Conservation (phyloP, 495 filamentous ascomycete genomes). For the Penicillium samsonianum region DNA sequence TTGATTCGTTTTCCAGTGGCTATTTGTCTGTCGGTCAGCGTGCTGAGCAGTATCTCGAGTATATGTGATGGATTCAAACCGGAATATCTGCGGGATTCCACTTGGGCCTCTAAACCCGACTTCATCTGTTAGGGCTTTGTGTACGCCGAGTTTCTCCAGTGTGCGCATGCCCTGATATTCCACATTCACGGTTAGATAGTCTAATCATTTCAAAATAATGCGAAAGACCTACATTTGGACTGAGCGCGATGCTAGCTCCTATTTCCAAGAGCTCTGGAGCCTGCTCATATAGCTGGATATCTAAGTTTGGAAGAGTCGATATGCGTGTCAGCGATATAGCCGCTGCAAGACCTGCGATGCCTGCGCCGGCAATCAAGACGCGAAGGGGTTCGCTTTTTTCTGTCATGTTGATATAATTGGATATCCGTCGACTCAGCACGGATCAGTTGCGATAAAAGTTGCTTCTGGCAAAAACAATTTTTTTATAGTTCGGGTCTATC, state of each 20-base stretch:
- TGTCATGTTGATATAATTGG: conserved; percentile 12
- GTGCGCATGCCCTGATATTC: conserved; percentile 44
- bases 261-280: conserved; percentile 48
- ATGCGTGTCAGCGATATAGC: conserved; percentile 43
- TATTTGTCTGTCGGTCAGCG: conserved; percentile 2
- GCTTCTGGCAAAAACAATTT: not conserved
- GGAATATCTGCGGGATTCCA: conserved; percentile 40
- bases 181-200: conserved; percentile 2
- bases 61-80: conserved; percentile 12
- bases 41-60: not conserved
- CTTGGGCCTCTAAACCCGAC: conserved; percentile 43
- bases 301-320: conserved; percentile 33
- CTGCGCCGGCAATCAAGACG: conserved; percentile 49
- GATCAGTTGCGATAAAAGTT: not conserved
- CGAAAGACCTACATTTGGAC: conserved; percentile 42
- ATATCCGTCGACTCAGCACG: not conserved
- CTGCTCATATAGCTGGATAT: conserved; percentile 49
- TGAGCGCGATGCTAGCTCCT: conserved; percentile 51
- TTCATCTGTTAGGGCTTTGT: conserved; percentile 41
- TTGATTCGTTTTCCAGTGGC: conserved; percentile 48
- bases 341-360: conserved; percentile 50
- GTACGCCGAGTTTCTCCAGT: conserved; percentile 46
- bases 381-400: conserved; percentile 27
- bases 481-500: not conserved
- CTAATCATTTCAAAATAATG: not conserved